A percentile compares a stretch with the other conserved stretches of the same genome.
Evolutionary conservation across 23 red algal species (phyloP).

Genomic region (Pyropia haitanensis): DNA sequence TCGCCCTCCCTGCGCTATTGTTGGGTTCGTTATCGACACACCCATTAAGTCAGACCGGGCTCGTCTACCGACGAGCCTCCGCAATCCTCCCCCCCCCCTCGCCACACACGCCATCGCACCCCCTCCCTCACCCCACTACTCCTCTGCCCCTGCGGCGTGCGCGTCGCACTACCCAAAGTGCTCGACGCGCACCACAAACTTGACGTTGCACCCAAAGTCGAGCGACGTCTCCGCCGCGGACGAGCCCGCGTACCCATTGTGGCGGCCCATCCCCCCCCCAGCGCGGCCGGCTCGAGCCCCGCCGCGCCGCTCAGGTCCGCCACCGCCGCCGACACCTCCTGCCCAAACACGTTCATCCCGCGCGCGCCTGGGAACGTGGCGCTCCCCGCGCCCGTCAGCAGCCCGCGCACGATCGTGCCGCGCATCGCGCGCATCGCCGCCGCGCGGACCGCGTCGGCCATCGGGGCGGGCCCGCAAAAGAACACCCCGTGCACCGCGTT

Average conservation of each 20-base stretch:
- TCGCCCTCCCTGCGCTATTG: too few species aligned
- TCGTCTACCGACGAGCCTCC: too few species aligned
- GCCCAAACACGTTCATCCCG: constrained; percentile 54
- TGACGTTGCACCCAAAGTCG: constrained; percentile 38
- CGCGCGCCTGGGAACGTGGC: constrained; percentile 16
- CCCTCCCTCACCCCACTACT: too few species aligned
- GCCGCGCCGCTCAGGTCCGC: constrained; percentile 28
- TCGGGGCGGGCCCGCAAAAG: constrained; percentile 47
- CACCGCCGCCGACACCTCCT: constrained; percentile 31
- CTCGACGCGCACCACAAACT: constrained; percentile 51
- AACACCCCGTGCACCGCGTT: constrained; percentile 44
- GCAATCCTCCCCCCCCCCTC: too few species aligned
- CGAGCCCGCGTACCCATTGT: too few species aligned
- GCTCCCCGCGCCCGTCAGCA: constrained; percentile 20
- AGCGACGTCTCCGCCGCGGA: too few species aligned
- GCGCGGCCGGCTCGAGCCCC: background rate
- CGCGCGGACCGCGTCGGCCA: constrained; percentile 38
- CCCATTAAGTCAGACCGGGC: too few species aligned
- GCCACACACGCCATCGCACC: too few species aligned
- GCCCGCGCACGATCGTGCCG: constrained; percentile 48
- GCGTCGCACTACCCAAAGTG: constrained; percentile 23
- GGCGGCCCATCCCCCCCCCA: background rate
- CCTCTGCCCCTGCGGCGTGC: too few species aligned
- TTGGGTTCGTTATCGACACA: too few species aligned
- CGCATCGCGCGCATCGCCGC: constrained; percentile 55